These are phyloP conservation scores for Cercospora sesami DNA, from an alignment of 2,329 filamentous ascomycete species.

Conservation along the genomic window DNA sequence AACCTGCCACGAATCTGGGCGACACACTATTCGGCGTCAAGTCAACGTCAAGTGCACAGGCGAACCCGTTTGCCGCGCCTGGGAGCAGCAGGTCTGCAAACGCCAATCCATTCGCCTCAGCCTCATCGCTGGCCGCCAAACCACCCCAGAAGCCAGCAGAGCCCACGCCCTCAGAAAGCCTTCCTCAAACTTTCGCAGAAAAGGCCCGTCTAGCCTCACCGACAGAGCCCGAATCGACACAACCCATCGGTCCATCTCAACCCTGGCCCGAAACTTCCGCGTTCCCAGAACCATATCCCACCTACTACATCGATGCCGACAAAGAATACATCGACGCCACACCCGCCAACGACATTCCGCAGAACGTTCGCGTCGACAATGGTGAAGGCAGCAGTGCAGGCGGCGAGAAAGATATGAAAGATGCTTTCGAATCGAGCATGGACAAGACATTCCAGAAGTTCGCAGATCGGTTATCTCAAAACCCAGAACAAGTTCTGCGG, in stretches of 20 bases:
- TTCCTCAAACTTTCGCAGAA: constrained; percentile 37
- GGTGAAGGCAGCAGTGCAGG: constrained; percentile 39
- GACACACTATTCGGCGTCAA: constrained; percentile 70
- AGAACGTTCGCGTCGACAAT: constrained; percentile 37
- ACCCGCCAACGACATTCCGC: constrained; percentile 49
- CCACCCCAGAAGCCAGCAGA: constrained; percentile 41
- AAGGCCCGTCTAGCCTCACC: constrained; percentile 37
- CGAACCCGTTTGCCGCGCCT: constrained; percentile 63
- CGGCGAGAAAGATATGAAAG: constrained; percentile 40
- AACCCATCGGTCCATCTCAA: constrained; percentile 46
- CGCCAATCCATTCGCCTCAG: constrained; percentile 59
- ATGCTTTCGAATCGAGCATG: constrained; percentile 51
- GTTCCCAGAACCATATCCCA: constrained; percentile 71
- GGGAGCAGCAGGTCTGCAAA: constrained; percentile 39
- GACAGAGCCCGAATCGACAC: constrained; percentile 26
- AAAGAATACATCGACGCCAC: constrained; percentile 77
- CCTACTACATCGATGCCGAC: constrained; percentile 81
- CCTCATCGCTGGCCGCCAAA: constrained; percentile 47
- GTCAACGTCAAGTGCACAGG: constrained; percentile 39
- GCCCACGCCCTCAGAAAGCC: constrained; percentile 23
- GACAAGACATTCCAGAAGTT: constrained; percentile 55
- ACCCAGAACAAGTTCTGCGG: constrained; percentile 53
- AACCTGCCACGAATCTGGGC: constrained; percentile 53
- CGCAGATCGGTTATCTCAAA: constrained; percentile 53
- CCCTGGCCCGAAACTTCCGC: constrained; percentile 72